Evolutionary conservation across 2,329 filamentous ascomycete genomes (phyloP), one percentile per base, ranked within the genome.

Genomic region (Ophiosphaerella korrae): DNA sequence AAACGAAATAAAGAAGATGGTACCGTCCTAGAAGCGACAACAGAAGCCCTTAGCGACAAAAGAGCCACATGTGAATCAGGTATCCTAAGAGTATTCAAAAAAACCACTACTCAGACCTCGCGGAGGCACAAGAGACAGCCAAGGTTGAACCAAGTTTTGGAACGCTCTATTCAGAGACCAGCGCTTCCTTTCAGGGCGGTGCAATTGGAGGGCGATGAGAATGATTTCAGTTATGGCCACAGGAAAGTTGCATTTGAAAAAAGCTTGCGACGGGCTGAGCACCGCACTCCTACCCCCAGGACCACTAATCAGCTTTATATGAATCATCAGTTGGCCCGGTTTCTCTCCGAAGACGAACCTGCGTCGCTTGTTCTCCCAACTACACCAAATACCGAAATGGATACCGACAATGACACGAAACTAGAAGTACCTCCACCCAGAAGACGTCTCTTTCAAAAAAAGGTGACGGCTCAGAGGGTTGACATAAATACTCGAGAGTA

Each of bases 401-500:
- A 31, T 16, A 42, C 32, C 29, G 12, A 24, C 21, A 26, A 52
- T 2, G 13, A 16, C 5, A 29, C 29, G n/a, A 35, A 24, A 24
- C 33, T 50, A n/a, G 35, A 42, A 33, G 18, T 23, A 11, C 34
- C 44, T 21, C 23, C 58, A 58, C 14, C 42, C 49, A 58, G 67
- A 58, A 61, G 44, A 42, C 64, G 65, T n/a, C 45, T 63, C 18
- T 34, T 48, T 13, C 66, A 61, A 18, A 80, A 80, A 56, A 80
- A 80, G 56, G 51, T 63, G 1, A 66, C 63, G n/a, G 75, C 82
- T 13, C 74, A 64, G 18, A 75, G 78, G 37, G 46, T 84, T 23
- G 76, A 83, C 59, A 58, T 77, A 7, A 76, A 80, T 48, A 60
- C 72, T 2, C 64, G 74, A 39, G 72, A 78, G 42, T 79, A 77